phyloP scores from a whole-genome alignment of 2,329 filamentous ascomycete species.

The Sporothrix euskadiensis region DNA sequence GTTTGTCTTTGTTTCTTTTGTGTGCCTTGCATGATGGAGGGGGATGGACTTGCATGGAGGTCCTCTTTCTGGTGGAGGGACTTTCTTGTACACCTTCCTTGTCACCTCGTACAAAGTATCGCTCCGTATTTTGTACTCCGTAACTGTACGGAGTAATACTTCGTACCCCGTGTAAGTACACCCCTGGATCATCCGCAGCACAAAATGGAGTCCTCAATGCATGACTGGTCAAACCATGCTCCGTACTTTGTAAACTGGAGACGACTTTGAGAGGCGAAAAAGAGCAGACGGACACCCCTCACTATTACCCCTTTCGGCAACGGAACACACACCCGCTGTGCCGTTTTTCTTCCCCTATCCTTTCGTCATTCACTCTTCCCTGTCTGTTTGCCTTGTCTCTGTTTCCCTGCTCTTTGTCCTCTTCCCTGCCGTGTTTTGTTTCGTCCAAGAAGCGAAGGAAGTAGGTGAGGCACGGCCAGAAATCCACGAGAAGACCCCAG shows the following conservation, averaged over 20 bases:
- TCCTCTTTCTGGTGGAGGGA: not conserved
- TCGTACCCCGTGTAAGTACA: not conserved
- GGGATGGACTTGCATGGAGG: slow-evolving; percentile 6
- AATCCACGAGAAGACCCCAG: not conserved
- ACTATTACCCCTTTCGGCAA: not conserved
- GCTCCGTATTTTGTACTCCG: no score
- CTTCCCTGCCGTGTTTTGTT: not conserved
- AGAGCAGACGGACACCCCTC: not conserved
- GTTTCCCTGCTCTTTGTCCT: not conserved
- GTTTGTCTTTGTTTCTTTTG: not conserved
- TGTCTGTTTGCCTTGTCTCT: not conserved
- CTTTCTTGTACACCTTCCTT: not conserved
- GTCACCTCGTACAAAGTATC: not conserved
- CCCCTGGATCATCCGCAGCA: slow-evolving; percentile 5
- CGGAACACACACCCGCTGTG: not conserved
- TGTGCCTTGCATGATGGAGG: slow-evolving; percentile 21
- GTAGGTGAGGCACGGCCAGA: not conserved
- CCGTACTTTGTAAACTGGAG: not conserved
- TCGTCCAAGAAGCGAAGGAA: not conserved
- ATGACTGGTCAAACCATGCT: not conserved
- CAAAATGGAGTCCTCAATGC: slow-evolving; percentile 8
- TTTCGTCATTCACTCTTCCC: not conserved
- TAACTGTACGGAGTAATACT: no score
- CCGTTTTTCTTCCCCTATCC: not conserved
- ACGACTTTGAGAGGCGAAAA: not conserved